Percentiles rank a stretch among this genome's conserved stretches.
Conservation (phyloP, 352 stramenopile genomes). For the Phytophthora megakarya region DNA sequence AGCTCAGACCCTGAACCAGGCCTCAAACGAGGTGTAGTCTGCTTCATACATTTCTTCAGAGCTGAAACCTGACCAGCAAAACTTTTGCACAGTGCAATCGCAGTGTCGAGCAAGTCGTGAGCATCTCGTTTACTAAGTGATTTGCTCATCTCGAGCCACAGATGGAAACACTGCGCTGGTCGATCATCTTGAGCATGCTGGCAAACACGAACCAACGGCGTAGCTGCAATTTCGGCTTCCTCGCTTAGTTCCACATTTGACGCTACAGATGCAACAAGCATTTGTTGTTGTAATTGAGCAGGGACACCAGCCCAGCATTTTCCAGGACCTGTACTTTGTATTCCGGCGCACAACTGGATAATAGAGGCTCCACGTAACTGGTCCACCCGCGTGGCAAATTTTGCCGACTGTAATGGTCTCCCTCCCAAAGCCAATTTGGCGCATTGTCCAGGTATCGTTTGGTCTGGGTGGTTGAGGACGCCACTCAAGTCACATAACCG, state of each 20-base stretch:
- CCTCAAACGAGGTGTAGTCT: slow-evolving; percentile 25
- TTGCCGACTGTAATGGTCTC: slow-evolving; percentile 24
- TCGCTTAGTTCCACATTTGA: not conserved
- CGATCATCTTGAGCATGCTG: slow-evolving; percentile 31
- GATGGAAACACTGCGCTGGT: slow-evolving; percentile 42
- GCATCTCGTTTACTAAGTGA: slow-evolving; percentile 26
- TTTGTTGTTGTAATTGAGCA: slow-evolving; percentile 34
- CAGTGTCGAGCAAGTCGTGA: slow-evolving; percentile 8
- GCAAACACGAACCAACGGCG: slow-evolving; percentile 41
- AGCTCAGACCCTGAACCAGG: slow-evolving; percentile 8
- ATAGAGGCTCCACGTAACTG: slow-evolving; percentile 29
- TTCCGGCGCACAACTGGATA: slow-evolving; percentile 32
- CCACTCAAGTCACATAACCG: slow-evolving; percentile 25
- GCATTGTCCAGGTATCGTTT: slow-evolving; percentile 30
- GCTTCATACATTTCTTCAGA: slow-evolving; percentile 40
- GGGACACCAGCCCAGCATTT: slow-evolving; percentile 51
- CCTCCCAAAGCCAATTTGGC: slow-evolving; percentile 38
- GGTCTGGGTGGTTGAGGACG: slow-evolving; percentile 5
- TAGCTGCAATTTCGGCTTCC: slow-evolving; percentile 6
- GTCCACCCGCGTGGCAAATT: slow-evolving; percentile 32
- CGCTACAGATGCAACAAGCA: slow-evolving; percentile 12
- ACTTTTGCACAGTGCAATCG: slow-evolving; percentile 18
- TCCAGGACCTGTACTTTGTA: slow-evolving; percentile 33
- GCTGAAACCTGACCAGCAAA: slow-evolving; percentile 27
- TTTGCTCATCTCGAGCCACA: slow-evolving; percentile 41